Evolutionary conservation across 2,329 filamentous ascomycete genomes (phyloP).

Genomic region (Diaporthe sp.): DNA sequence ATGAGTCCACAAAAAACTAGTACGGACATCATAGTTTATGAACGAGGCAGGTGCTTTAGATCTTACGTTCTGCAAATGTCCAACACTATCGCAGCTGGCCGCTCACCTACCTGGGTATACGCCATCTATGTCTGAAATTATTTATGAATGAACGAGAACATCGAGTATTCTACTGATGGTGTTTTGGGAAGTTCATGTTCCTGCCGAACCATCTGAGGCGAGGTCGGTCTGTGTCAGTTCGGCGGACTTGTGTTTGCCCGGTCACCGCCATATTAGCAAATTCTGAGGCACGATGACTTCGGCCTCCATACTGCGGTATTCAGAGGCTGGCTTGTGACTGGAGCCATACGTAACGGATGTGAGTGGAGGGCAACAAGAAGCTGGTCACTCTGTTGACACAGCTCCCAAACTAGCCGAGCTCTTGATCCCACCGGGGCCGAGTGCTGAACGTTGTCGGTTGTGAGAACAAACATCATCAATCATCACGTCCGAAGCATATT

Average conservation of each 20-base stretch:
- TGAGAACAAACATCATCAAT: background rate
- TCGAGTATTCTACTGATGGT: background rate
- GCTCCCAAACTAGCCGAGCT: too few species aligned
- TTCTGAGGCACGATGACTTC: background rate
- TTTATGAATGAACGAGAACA: background rate
- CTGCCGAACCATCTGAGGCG: background rate
- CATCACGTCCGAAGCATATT: background rate
- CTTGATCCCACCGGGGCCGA: too few species aligned
- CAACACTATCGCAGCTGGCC: too few species aligned
- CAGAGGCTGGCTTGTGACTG: background rate
- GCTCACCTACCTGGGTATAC: background rate
- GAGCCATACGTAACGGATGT: background rate
- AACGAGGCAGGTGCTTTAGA: too few species aligned
- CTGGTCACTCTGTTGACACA: background rate
- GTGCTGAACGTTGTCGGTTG: background rate
- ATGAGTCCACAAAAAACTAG: background rate
- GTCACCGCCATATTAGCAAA: background rate
- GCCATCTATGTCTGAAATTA: too few species aligned
- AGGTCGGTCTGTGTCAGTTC: background rate
- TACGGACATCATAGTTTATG: background rate
- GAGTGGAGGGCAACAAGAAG: background rate
- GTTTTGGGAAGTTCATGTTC: too few species aligned
- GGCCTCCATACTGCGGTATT: background rate
- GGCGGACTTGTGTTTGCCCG: constrained; percentile 20
- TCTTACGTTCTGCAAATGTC: too few species aligned